Evolutionary conservation across 306 rosid species (phyloP), one percentile per base, ranked within the genome.

Genomic region (Glycine soja): DNA sequence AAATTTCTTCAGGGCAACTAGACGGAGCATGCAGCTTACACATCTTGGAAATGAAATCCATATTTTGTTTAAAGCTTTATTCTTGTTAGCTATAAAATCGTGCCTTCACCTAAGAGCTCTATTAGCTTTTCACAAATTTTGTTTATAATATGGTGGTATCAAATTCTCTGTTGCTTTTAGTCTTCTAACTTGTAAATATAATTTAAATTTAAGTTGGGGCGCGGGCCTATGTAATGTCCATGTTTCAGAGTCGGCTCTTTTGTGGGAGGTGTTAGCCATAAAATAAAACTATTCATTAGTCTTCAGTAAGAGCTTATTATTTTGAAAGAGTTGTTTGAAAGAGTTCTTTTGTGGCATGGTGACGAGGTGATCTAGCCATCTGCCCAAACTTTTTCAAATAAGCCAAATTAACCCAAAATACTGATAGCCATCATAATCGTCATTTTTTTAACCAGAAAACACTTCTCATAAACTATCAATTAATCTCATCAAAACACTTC

Each of bases 11-110:
- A 19, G 13, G 59, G 18, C 79, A 78, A 61, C 59, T 48, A 30
- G 50, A 57, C 34, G 36, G 36, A 77, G 19, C 57, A 32, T 68
- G 84, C 72, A 46, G 62, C 51, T 52, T 75, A 46, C 74, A n/a
- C 62, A 6, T 57, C 18, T 53, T 64, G 56, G 61, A 70, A 78
- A 77, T 34, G 64, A 66, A 43, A 63, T 83, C 36, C 52, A 16
- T 47, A 30, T 62, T 40, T 58, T 62, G 73, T 42, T n/a, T 24
- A n/a, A n/a, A 5, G 19, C 16, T 42, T 38, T 47, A 14, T 24
- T 71, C 65, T 70, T 46, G 32, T 13, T 47, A 38, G 65, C 56
- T 19, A 13, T 8, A 46, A 15, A 70, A 38, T 30, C 47, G 24
- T 72, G 24, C 42, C 45, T 47, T 34, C 11, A 12, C 47, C 36